Conservation (phyloP, 805 yeast genomes). For the Pichia nanzhaoensis region DNA sequence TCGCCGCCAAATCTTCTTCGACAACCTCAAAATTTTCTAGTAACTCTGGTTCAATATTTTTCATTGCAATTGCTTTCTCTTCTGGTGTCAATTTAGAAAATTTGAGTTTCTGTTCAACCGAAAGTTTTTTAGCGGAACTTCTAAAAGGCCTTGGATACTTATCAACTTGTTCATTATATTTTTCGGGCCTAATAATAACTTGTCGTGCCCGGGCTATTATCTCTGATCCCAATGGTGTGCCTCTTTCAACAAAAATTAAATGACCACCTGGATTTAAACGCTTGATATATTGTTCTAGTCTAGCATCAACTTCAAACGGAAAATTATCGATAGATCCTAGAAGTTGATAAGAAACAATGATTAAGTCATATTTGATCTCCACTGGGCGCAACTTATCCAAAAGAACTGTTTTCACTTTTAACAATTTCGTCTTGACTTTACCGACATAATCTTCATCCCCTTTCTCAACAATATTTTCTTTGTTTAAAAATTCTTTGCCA, state of each 20-base stretch:
- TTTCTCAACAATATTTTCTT: conserved; percentile 7
- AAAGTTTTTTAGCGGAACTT: conserved; percentile 21
- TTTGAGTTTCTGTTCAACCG: conserved; percentile 5
- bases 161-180: conserved; percentile 44
- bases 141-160: conserved; percentile 67
- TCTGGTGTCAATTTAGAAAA: conserved; percentile 9
- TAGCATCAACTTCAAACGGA: conserved; percentile 69
- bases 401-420: conserved; percentile 50
- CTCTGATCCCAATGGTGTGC: conserved; percentile 86
- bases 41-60: conserved; percentile 22
- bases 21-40: conserved; percentile 22
- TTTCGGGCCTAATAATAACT: conserved; percentile 80
- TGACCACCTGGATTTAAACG: conserved; percentile 74
- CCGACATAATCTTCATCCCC: conserved; percentile 37
- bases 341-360: conserved; percentile 76
- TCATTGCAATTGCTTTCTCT: conserved; percentile 18
- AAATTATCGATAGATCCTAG: conserved; percentile 52
- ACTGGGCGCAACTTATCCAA: conserved; percentile 45
- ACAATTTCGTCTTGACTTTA: conserved; percentile 48
- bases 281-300: conserved; percentile 49
- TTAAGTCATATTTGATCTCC: conserved; percentile 61
- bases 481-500: background rate
- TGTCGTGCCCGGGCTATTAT: conserved; percentile 86
- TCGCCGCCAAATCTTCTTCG: conserved; percentile 11
- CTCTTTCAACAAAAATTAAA: conserved; percentile 76